Conservation (phyloP, 2,329 filamentous ascomycete genomes). For the Pezicula radicicola region DNA sequence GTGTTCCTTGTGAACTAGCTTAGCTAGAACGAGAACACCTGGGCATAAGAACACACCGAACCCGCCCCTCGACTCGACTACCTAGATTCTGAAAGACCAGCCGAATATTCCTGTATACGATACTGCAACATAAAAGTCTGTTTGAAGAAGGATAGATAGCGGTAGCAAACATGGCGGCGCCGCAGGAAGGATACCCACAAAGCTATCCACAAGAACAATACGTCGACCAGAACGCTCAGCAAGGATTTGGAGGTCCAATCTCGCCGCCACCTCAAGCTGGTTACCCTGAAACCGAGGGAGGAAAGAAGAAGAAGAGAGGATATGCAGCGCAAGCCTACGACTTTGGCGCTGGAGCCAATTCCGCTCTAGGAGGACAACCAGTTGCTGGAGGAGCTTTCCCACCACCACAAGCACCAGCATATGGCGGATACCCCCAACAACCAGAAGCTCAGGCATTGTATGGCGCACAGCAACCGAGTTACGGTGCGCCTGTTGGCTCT, state of each 20-base stretch:
- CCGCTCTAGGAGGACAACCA: conserved; percentile 62
- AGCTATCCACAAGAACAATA: conserved; percentile 44
- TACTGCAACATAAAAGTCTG: not conserved
- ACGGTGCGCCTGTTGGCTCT: conserved; percentile 25
- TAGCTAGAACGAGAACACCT: conserved; percentile 7
- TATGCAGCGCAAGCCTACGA: conserved; percentile 96
- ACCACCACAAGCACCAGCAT: conserved; percentile 32
- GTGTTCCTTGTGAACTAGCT: conserved; percentile 20
- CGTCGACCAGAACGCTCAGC: conserved; percentile 36
- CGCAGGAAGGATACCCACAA: conserved; percentile 47
- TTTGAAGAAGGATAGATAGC: not conserved
- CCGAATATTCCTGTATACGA: conserved; percentile 5
- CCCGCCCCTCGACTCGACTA: conserved; percentile 7
- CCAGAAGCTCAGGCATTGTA: conserved; percentile 24
- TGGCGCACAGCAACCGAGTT: conserved; percentile 30
- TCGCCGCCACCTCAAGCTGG: conserved; percentile 26
- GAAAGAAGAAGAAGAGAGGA: conserved; percentile 85
- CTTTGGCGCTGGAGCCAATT: conserved; percentile 85
- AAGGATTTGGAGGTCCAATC: conserved; percentile 20
- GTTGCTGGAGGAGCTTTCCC: conserved; percentile 48
- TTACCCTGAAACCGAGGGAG: conserved; percentile 38
- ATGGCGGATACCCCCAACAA: conserved; percentile 30
- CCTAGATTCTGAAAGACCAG: conserved; percentile 7
- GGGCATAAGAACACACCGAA: conserved; percentile 8
- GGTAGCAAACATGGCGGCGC: conserved; percentile 40